Percentiles rank a stretch among this genome's conserved stretches.
phyloP scores from a whole-genome alignment of 2,329 filamentous ascomycete species.

The Tolypocladium ovalisporum region DNA sequence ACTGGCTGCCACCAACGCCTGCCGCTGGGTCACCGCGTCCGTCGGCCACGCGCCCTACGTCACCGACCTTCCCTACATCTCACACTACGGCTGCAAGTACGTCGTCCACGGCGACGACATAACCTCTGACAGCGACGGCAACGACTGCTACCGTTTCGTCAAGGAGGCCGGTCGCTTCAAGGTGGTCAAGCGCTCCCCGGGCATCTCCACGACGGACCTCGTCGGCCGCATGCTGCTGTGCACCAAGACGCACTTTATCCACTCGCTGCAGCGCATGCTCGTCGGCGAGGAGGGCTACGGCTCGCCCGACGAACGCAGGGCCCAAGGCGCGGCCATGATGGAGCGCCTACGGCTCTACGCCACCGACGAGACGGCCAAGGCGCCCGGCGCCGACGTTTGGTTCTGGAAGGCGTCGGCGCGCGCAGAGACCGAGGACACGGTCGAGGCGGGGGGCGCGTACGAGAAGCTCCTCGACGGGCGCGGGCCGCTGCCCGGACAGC shows the following conservation, averaged over 20 bases:
- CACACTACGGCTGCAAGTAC: slow-evolving; percentile 88
- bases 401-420: slow-evolving; percentile 56
- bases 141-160: slow-evolving; percentile 97
- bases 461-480: slow-evolving; percentile 56
- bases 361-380: slow-evolving; percentile 69
- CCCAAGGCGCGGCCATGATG: slow-evolving; percentile 56
- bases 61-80: slow-evolving; percentile 86
- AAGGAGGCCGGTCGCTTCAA: slow-evolving; percentile 91
- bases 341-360: slow-evolving; percentile 78
- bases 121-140: slow-evolving; percentile 82
- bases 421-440: slow-evolving; percentile 29
- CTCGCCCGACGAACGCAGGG: slow-evolving; percentile 52
- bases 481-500: slow-evolving; percentile 66
- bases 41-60: slow-evolving; percentile 87
- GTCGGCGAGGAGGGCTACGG: slow-evolving; percentile 63
- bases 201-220: slow-evolving; percentile 95
- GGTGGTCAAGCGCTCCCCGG: slow-evolving; percentile 90
- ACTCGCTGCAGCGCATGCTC: slow-evolving; percentile 59
- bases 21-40: slow-evolving; percentile 83
- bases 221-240: slow-evolving; percentile 95
- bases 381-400: slow-evolving; percentile 75
- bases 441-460: slow-evolving; percentile 55
- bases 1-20: slow-evolving; percentile 83
- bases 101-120: slow-evolving; percentile 97
- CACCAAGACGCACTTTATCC: slow-evolving; percentile 90